Percentiles rank a stretch among this genome's conserved stretches.
phyloP scores from a whole-genome alignment of 192 early-diverging fungal species.

The Pilaira anomala region DNA sequence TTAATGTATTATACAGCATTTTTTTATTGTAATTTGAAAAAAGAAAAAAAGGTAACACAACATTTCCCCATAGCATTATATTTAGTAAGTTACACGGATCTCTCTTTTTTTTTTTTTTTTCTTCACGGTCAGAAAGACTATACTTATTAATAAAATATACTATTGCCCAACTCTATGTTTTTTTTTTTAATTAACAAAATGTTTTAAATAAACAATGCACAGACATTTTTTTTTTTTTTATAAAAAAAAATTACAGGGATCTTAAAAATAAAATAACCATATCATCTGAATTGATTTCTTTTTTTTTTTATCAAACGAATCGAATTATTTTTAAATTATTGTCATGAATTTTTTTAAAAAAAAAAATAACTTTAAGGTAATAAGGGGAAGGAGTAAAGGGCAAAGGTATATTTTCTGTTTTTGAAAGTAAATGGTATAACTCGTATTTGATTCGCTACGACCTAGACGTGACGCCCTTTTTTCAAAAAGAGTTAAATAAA shows the following conservation, averaged over 20 bases:
- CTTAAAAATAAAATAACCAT: slow-evolving; percentile 1
- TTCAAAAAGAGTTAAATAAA: slow-evolving; percentile 11
- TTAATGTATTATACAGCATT: too few species aligned
- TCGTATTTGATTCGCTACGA: background rate
- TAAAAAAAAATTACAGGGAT: background rate
- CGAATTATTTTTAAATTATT: background rate
- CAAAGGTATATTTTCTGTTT: slow-evolving; percentile 16
- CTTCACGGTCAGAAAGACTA: too few species aligned
- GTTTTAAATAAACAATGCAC: too few species aligned
- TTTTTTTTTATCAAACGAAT: background rate
- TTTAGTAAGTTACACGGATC: too few species aligned
- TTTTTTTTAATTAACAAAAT: too few species aligned
- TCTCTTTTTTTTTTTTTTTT: too few species aligned
- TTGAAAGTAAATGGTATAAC: slow-evolving; percentile 16
- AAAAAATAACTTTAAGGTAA: too few species aligned
- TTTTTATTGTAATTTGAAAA: background rate
- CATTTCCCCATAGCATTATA: too few species aligned
- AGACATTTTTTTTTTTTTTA: background rate
- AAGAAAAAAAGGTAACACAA: background rate
- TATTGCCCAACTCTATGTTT: too few species aligned
- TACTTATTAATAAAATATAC: too few species aligned
- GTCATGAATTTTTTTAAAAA: too few species aligned
- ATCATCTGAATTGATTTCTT: background rate
- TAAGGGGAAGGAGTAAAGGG: too few species aligned
- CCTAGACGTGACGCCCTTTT: background rate